Conservation (phyloP, 2,329 filamentous ascomycete genomes). For the Pseudogymnoascus destructans region DNA sequence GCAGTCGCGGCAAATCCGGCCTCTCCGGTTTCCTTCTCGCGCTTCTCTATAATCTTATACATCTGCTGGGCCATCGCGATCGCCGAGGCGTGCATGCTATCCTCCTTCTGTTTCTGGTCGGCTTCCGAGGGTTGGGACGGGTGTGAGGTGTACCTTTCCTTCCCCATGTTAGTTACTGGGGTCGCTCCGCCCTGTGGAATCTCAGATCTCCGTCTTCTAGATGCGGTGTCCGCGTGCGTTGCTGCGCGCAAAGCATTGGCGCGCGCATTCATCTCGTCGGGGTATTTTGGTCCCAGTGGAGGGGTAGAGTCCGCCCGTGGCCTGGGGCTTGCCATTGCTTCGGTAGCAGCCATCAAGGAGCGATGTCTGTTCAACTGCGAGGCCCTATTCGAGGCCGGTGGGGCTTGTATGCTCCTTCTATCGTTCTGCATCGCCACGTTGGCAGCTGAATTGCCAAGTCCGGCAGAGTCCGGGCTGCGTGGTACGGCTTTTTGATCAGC, state of each 20-base stretch:
- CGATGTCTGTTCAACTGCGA: constrained; percentile 36
- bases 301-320: constrained; percentile 51
- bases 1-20: constrained; percentile 22
- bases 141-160: constrained; percentile 64
- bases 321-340: constrained; percentile 53
- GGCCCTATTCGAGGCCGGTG: constrained; percentile 17
- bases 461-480: constrained; percentile 5
- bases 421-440: constrained; percentile 50
- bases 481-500: background rate
- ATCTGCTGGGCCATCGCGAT: constrained; percentile 83
- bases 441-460: constrained; percentile 53
- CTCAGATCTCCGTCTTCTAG: constrained; percentile 32
- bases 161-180: constrained; percentile 52
- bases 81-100: constrained; percentile 67
- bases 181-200: constrained; percentile 51
- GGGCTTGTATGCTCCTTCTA: constrained; percentile 27
- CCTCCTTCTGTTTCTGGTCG: constrained; percentile 59
- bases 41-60: constrained; percentile 56
- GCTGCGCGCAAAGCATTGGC: constrained; percentile 63
- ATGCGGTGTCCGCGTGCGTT: constrained; percentile 47
- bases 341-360: constrained; percentile 63
- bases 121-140: constrained; percentile 60
- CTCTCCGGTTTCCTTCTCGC: constrained; percentile 26
- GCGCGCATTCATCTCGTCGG: constrained; percentile 46
- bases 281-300: constrained; percentile 33